Percentiles rank a stretch among this genome's conserved stretches.
Conservation (phyloP, 1,139 yeast genomes). For the Taphrina confusa region DNA sequence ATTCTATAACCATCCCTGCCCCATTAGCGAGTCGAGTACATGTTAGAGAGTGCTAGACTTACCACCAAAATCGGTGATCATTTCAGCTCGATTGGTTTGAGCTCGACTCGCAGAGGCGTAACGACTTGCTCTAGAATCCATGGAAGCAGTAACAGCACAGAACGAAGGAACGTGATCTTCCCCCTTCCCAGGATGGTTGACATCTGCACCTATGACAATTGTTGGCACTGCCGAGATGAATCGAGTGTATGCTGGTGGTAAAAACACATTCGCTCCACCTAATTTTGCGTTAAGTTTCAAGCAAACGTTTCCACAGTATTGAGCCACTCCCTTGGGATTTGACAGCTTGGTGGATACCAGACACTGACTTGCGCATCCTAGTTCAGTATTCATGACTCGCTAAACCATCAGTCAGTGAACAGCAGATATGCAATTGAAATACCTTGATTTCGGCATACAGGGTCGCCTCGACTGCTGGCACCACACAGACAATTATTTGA, state of each 20-base stretch:
- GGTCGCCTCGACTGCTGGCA: slow-evolving; percentile 35
- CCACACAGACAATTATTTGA: slow-evolving; percentile 35
- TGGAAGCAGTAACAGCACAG: slow-evolving; percentile 45
- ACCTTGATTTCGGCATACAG: slow-evolving; percentile 37
- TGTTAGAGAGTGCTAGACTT: too few species aligned
- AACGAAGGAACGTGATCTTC: slow-evolving; percentile 41
- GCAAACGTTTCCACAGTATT: slow-evolving; percentile 42
- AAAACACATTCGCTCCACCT: slow-evolving; percentile 39
- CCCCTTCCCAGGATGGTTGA: slow-evolving; percentile 43
- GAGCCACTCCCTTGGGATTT: slow-evolving; percentile 17
- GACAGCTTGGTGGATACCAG: slow-evolving; percentile 33
- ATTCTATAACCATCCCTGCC: slow-evolving; percentile 41
- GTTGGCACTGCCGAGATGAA: slow-evolving; percentile 34
- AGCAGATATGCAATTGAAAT: too few species aligned
- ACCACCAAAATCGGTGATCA: slow-evolving; percentile 42
- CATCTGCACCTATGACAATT: slow-evolving; percentile 45
- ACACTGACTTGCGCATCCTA: slow-evolving; percentile 38
- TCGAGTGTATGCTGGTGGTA: slow-evolving; percentile 27
- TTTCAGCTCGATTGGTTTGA: slow-evolving; percentile 43
- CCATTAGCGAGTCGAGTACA: not conserved
- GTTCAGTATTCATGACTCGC: slow-evolving; percentile 35
- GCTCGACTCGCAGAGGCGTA: slow-evolving; percentile 44
- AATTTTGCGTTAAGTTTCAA: slow-evolving; percentile 42
- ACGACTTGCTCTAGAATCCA: slow-evolving; percentile 42
- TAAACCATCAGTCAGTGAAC: not conserved